phyloP scores from a whole-genome alignment of 2,329 filamentous ascomycete genomes.

The Tolypocladium ovalisporum region DNA sequence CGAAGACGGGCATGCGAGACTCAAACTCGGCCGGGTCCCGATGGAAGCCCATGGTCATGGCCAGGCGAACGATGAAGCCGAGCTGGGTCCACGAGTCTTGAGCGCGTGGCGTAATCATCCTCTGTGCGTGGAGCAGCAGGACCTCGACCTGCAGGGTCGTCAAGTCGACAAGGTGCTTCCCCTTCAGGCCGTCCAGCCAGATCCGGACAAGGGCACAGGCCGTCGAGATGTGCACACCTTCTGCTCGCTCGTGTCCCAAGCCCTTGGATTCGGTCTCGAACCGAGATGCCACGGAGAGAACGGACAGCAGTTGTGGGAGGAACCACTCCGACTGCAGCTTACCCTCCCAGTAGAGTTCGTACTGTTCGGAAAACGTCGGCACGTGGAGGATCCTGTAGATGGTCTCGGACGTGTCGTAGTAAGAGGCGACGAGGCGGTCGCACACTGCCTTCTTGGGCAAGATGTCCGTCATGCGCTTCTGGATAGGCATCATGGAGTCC shows the following conservation, averaged over 20 bases:
- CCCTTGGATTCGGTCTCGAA: slow-evolving; percentile 40
- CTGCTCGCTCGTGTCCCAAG: slow-evolving; percentile 36
- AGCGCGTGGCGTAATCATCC: slow-evolving; percentile 39
- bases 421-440: slow-evolving; percentile 37
- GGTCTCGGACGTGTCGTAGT: slow-evolving; percentile 39
- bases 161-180: slow-evolving; percentile 41
- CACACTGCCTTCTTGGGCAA: slow-evolving; percentile 39
- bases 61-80: slow-evolving; percentile 44
- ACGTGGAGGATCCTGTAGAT: slow-evolving; percentile 43
- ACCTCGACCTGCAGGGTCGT: slow-evolving; percentile 43
- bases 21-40: slow-evolving; percentile 44
- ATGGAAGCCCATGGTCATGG: slow-evolving; percentile 49
- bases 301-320: slow-evolving; percentile 40
- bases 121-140: slow-evolving; percentile 39
- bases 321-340: slow-evolving; percentile 36
- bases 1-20: slow-evolving; percentile 35
- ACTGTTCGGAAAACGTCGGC: slow-evolving; percentile 38
- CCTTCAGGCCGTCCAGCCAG: slow-evolving; percentile 40
- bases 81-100: slow-evolving; percentile 44
- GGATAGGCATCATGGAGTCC: slow-evolving; percentile 46
- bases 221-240: slow-evolving; percentile 46
- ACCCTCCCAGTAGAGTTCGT: slow-evolving; percentile 40
- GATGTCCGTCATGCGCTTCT: slow-evolving; percentile 47
- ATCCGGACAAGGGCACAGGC: slow-evolving; percentile 42
- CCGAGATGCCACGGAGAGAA: slow-evolving; percentile 41